Evolutionary conservation across 192 early-diverging fungal genomes (phyloP).

Genomic region (Coemansia sp.): DNA sequence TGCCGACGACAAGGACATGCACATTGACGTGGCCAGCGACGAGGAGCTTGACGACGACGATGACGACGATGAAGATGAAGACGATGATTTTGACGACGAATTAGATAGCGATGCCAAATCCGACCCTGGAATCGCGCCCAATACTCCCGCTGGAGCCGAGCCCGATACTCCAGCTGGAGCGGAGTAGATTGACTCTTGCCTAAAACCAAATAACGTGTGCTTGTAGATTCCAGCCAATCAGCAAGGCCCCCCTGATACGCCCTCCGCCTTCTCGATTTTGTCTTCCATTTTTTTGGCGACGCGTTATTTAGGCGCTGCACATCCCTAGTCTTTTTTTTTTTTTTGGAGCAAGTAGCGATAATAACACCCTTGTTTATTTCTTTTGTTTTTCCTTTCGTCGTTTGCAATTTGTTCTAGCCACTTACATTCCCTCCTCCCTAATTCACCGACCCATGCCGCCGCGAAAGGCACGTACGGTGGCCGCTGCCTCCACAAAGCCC

Average conservation of each 20-base stretch:
- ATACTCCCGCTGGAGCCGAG: not conserved
- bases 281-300: not conserved
- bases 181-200: too few relatives aligned
- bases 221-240: conserved; percentile 22
- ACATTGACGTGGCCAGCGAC: not conserved
- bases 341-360: not conserved
- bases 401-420: not conserved
- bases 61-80: not conserved
- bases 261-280: conserved; percentile 19
- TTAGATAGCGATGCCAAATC: conserved; percentile 1
- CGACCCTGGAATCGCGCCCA: not conserved
- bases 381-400: not conserved
- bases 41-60: not conserved
- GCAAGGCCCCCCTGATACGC: not conserved
- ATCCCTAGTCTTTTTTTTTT: not conserved
- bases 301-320: not conserved
- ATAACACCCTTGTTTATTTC: not conserved
- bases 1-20: conserved; percentile 9
- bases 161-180: not conserved
- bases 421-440: conserved; percentile 3
- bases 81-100: not conserved
- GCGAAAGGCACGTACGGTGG: conserved; percentile 15
- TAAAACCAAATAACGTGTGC: too few relatives aligned
- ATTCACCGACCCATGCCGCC: conserved; percentile 17
- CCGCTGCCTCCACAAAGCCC: conserved; percentile 6